These are phyloP conservation scores for Litsea cubeba DNA, from an alignment of 164 flowering plant genomes.

Conservation along the genomic window DNA sequence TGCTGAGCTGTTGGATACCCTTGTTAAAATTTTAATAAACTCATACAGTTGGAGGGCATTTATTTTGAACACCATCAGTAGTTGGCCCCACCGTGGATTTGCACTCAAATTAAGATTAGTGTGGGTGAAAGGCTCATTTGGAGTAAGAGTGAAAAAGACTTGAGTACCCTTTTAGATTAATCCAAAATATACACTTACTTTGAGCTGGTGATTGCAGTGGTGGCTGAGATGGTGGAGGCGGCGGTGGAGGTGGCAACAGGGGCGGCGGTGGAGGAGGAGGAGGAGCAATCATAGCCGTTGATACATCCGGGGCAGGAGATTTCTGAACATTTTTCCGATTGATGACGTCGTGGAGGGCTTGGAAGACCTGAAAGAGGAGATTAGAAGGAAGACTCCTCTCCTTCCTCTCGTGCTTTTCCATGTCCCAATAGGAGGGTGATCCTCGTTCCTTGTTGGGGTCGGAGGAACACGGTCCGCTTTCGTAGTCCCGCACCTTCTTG, in stretches of 20 bases:
- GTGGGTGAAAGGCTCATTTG: too few relatives aligned
- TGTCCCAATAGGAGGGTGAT: conserved; percentile 25
- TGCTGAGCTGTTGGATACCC: too few relatives aligned
- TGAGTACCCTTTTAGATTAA: too few relatives aligned
- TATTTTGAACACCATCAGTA: too few relatives aligned
- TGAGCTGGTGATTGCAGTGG: conserved; percentile 15
- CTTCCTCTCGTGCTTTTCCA: conserved; percentile 37
- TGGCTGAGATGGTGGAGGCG: conserved; percentile 7
- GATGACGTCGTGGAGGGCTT: conserved; percentile 30
- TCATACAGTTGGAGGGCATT: too few relatives aligned
- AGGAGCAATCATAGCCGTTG: background rate
- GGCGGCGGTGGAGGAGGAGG: conserved; percentile 11
- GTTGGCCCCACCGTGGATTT: too few relatives aligned
- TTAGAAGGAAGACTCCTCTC: conserved; percentile 33
- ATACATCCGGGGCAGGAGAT: background rate
- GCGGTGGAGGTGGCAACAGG: conserved; percentile 3
- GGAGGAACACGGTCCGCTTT: conserved; percentile 7
- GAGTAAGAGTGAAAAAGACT: too few relatives aligned
- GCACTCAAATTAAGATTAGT: too few relatives aligned
- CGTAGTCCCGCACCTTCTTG: conserved; percentile 39
- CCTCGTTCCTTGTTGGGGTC: background rate
- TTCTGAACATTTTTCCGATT: conserved; percentile 10
- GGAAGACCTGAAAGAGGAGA: conserved; percentile 22
- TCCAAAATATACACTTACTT: conserved; percentile 14
- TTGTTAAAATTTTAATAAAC: too few relatives aligned